Evolutionary conservation across 192 early-diverging fungal genomes (phyloP).

Genomic region (Funneliformis geosporum): DNA sequence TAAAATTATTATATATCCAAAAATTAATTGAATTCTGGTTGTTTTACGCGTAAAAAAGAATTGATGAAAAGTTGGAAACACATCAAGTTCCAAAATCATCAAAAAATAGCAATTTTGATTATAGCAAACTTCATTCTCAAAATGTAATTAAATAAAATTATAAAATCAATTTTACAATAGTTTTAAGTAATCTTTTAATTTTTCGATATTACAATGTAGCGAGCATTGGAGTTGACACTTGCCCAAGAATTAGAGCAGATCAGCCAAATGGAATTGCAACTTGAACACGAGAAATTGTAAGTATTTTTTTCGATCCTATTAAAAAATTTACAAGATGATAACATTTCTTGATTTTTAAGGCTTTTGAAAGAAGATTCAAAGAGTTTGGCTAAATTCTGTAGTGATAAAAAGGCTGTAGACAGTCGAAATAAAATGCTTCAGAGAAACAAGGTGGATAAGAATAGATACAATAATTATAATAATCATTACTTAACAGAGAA

Average conservation of each 20-base stretch:
- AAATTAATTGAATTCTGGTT: background rate
- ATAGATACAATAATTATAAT: too few species aligned
- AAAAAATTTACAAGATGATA: background rate
- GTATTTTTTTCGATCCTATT: background rate
- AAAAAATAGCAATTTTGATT: constrained; percentile 7
- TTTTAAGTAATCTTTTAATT: background rate
- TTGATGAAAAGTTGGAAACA: constrained; percentile 8
- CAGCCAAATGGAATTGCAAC: constrained; percentile 10
- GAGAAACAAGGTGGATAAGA: background rate
- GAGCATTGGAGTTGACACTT: background rate
- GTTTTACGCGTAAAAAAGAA: background rate
- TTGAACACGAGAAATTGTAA: background rate
- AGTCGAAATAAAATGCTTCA: constrained; percentile 10
- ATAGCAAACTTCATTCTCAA: constrained; percentile 12
- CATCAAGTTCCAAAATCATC: background rate
- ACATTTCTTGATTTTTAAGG: background rate
- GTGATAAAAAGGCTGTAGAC: constrained; percentile 10
- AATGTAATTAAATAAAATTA: background rate
- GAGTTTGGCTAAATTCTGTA: background rate
- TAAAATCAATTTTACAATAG: background rate
- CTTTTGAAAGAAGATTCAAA: background rate
- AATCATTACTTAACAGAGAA: too few species aligned
- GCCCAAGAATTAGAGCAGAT: background rate
- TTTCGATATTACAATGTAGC: background rate
- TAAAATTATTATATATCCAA: background rate